Base-by-base conservation (phyloP, 257 asterid genomes). In the Jasminum sambac region DNA sequence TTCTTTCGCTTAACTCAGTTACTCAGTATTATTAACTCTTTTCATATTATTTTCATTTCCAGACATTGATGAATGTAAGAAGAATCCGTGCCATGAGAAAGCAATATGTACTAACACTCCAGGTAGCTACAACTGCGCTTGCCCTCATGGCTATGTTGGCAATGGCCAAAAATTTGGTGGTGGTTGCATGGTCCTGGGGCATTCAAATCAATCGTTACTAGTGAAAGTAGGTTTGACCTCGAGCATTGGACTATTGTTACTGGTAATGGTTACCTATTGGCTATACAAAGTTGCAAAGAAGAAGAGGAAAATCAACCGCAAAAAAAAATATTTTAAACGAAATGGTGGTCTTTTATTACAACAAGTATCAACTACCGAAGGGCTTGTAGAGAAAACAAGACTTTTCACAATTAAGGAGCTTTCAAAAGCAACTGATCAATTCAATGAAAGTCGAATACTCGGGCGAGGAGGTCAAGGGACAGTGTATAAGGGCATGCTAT, bases 61-160 rank as follows among this genome's bases (percentile, higher is more conserved):
- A n/a, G 79, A 81, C 52, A 75, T 75, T 21, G 48, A 81, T 16
- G 83, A 78, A 69, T 78, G 86, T 26, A 37, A 44, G 8, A 1
- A 6, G 8, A 57, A 69, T 60, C 83, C 77, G 19, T 81, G 86
- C 61, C 59, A 72, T 43, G 5, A 30, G 12, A 13, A 10, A 39
- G 83, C 81, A 26, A 65, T 2, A 12, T 81, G 86, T 61, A 41
- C 1, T 7, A 78, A 81, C 38, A 61, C 36, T 10, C 77, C 7
- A 0, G 83, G 83, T 2, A 60, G 74, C 21, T 81, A 59, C 11
- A 75, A 61, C 6, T 81, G 86, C 60, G 38, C 80, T 2, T 81
- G 86, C 77, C 72, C 66, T 10, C 61, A n/a, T 0, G 30, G 67
- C 65, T 72, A 72, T 25, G 0, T 68, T 13, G 83, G 83, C 7